These are phyloP conservation scores for Solanum medicagineum DNA, from an alignment of 257 asterid species.

Conservation along the genomic window DNA sequence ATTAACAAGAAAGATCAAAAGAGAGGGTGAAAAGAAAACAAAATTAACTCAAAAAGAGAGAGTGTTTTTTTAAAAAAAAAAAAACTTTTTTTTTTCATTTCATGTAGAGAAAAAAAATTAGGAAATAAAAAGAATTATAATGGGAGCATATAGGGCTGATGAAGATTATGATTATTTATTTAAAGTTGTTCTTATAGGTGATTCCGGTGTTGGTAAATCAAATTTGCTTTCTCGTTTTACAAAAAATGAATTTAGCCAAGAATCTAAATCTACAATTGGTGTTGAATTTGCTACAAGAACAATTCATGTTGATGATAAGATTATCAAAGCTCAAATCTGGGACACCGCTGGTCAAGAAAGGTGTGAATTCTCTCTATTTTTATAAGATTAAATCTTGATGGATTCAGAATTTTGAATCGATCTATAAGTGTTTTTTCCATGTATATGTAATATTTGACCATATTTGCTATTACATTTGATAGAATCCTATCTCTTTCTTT, in stretches of 20 bases:
- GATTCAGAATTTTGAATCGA: not conserved
- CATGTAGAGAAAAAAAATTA: not conserved
- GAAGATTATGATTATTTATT: slow-evolving; percentile 82
- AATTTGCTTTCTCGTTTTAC: slow-evolving; percentile 68
- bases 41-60: not conserved
- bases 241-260: slow-evolving; percentile 67
- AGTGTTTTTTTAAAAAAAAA: not conserved
- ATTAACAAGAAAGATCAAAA: not conserved
- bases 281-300: slow-evolving; percentile 82
- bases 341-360: slow-evolving; percentile 90
- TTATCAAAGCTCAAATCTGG: slow-evolving; percentile 86
- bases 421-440: not conserved
- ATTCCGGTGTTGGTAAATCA: slow-evolving; percentile 82
- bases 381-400: not conserved
- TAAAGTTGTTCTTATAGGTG: slow-evolving; percentile 75
- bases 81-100: too few species aligned
- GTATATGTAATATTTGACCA: not conserved
- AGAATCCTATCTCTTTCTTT: not conserved
- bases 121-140: not conserved
- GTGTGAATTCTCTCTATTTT: not conserved
- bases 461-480: not conserved
- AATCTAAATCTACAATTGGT: slow-evolving; percentile 73
- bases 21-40: not conserved
- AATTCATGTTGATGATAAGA: slow-evolving; percentile 60
- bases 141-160: slow-evolving; percentile 68